phyloP scores from a whole-genome alignment of 129 eudicot species.

The Calendula officinalis region DNA sequence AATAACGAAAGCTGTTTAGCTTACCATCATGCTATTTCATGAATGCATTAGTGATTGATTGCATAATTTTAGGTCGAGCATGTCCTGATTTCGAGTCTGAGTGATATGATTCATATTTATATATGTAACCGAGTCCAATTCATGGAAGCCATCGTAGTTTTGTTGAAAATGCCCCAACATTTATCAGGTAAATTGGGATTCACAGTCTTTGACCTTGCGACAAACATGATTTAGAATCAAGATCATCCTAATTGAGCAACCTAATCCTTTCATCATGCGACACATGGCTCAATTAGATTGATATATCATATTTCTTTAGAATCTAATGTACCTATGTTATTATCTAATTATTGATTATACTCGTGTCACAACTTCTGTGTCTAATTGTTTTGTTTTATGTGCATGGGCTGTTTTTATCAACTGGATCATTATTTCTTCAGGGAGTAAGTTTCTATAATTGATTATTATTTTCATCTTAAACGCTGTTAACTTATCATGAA shows the following conservation, averaged over 20 bases:
- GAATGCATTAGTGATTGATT: conserved; percentile 14
- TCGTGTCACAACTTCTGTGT: background rate
- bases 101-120: background rate
- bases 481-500: conserved; percentile 1
- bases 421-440: conserved; percentile 38
- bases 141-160: background rate
- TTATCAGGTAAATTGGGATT: background rate
- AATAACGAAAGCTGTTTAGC: background rate
- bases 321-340: too few relatives aligned
- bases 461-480: too few relatives aligned
- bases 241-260: too few relatives aligned
- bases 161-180: conserved; percentile 6
- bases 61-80: background rate
- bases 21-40: background rate
- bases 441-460: conserved; percentile 55
- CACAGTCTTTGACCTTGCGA: too few relatives aligned
- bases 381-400: conserved; percentile 42
- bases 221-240: too few relatives aligned
- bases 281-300: too few relatives aligned
- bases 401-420: conserved; percentile 30
- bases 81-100: conserved; percentile 3
- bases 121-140: background rate
- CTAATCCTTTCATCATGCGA: too few relatives aligned
- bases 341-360: too few relatives aligned
- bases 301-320: too few relatives aligned